Evolutionary conservation across 2,329 filamentous ascomycete species (phyloP), one percentile per base, ranked within the genome.

Genomic region (Malbranchea cinnamomea): DNA sequence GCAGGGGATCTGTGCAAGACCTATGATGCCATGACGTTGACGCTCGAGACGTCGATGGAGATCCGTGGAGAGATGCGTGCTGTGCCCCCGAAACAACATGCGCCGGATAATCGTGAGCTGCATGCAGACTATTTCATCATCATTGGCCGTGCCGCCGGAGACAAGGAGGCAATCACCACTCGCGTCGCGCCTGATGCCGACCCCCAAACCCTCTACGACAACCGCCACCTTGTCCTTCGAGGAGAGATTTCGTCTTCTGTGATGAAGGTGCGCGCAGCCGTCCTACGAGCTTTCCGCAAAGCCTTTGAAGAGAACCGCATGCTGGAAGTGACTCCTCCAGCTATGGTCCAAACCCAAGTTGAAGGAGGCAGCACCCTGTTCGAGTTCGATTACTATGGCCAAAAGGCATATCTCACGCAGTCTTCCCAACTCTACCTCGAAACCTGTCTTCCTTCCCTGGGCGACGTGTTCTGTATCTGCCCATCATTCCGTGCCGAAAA

Each of bases 401-500:
- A 94, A 57, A 71, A 77, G 44, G 80, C 89, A 36, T 98, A 85
- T 63, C 73, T 98, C 39, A 95, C 89, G 3, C 89, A 98, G 60
- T 94, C 85, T 3, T 92, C 82, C 19, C 89, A 98, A 59, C 73
- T 98, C 31, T 98, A 98, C 60, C 78, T 98, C 35, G 89, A 98
- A 66, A 98, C 89, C 18, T 83, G 78, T 41, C 65, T 98, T 18
- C 83, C 87, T 7, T 82, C 78, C 30, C 68, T 95, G 47, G 89
- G 89, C 44, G 82, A 94, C 52, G 84, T 94, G 31, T 98, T 91
- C 69, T 95, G 87, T 53, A 87, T 98, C 47, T 85, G 93, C 58
- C 93, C 93, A 57, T 95, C 87, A 2, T 98, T 98, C 76, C 85
- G 89, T 38, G 89, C 89, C 9, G 89, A 98, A 60, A 94, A 94